A percentile compares a stretch with the other conserved stretches of the same genome.
Evolutionary conservation across 495 filamentous ascomycete genomes (phyloP).

Genomic region (Penicillium cosmopolitanum): DNA sequence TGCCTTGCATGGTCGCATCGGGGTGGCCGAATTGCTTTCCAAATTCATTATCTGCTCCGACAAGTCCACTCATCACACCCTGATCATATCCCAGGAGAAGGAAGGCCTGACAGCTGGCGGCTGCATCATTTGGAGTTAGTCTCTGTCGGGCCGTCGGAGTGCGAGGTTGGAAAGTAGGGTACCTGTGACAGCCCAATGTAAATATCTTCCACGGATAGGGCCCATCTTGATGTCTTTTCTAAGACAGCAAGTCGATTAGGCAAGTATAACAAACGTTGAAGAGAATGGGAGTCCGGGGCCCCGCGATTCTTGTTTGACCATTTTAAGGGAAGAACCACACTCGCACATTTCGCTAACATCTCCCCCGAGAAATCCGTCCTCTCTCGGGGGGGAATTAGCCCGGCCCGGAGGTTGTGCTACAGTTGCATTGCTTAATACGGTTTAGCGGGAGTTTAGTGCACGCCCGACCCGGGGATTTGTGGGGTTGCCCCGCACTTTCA

Average conservation of each 20-base stretch:
- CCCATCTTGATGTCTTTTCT: not conserved
- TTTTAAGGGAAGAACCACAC: not conserved
- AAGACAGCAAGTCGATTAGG: not conserved
- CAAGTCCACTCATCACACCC: conserved; percentile 43
- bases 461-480: not conserved
- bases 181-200: conserved; percentile 3
- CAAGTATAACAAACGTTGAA: not conserved
- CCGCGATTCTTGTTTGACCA: not conserved
- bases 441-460: not conserved
- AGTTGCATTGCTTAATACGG: not conserved
- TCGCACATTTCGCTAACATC: not conserved
- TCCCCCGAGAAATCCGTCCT: not conserved
- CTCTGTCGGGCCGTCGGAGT: not conserved
- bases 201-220: not conserved
- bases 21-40: conserved; percentile 44
- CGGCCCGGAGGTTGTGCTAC: not conserved
- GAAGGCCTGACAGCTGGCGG: conserved; percentile 40
- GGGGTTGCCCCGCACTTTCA: not conserved
- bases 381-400: not conserved
- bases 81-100: conserved; percentile 44
- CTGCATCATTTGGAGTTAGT: conserved; percentile 2
- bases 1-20: conserved; percentile 43
- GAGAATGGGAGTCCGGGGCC: not conserved
- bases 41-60: conserved; percentile 44
- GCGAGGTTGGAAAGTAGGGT: not conserved